Base-by-base conservation (phyloP, 345 rosid genomes). In the Salix exigua region DNA sequence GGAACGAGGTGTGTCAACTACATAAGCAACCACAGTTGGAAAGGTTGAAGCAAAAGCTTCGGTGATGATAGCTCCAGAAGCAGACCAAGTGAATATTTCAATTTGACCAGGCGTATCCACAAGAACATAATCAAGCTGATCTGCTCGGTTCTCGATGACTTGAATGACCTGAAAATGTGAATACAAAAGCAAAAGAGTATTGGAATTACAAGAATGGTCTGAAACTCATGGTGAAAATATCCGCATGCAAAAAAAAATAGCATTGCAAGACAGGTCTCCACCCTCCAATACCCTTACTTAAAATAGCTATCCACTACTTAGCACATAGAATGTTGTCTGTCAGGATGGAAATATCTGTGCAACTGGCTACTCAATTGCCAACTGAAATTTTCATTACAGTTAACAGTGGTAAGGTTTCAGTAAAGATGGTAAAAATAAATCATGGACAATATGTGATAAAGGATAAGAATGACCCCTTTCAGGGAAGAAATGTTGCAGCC, bases 71-170 rank as follows among this genome's bases (percentile, higher is more conserved):
- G 97, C 97, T 51, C 97, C 97, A 37, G 97, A 92, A 74, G 97
- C 97, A 79, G 97, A 92, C 97, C 97, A 92, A 31, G 97, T 92
- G 51, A 92, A 90, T 77, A 92, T 92, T 85, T 92, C 97, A 82
- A 90, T 92, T 81, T 92, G 97, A 72, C 97, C 95, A 80, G 97
- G 97, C 65, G 97, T 92, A 77, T 92, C 97, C 81, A 89, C 97
- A 50, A 92, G 85, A 73, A 92, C 95, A 82, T 90, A 92, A 80
- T 92, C 97, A 83, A 92, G 93, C 82, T 92, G 91, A 79, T 90
- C 89, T 62, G 95, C 97, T 67, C 97, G 87, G 75, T 76, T 92
- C 88, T 92, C 97, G 82, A 92, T 88, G 75, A 89, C 82, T 10
- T 88, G 83, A 81, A 92, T 73, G 71, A 90, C 92, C 97, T 90